Percentiles rank a stretch among this genome's conserved stretches.
Conservation (phyloP, 371 early-diverging fungal species). For the Zychaea mexicana region DNA sequence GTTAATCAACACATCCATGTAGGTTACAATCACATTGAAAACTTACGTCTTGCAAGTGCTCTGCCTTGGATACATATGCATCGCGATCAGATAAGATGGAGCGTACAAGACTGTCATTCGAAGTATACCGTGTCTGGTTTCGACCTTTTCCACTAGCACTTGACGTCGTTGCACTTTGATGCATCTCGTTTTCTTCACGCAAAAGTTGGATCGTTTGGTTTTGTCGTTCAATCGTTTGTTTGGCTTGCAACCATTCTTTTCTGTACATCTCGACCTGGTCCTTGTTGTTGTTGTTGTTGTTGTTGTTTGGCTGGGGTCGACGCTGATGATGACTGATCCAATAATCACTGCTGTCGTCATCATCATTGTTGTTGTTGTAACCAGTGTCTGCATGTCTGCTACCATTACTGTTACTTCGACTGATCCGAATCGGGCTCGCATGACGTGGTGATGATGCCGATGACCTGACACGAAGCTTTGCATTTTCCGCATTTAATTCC, state of each 20-base stretch:
- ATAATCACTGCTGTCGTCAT: conserved; percentile 4
- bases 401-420: conserved; percentile 11
- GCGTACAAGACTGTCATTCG: conserved; percentile 21
- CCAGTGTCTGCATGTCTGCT: conserved; percentile 19
- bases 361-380: conserved; percentile 7
- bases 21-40: background rate
- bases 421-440: conserved; percentile 16
- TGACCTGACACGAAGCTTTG: conserved; percentile 25
- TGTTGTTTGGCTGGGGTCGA: background rate
- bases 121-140: background rate
- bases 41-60: conserved; percentile 30
- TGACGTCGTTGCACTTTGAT: no score
- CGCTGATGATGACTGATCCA: conserved; percentile 14
- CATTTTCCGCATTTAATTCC: conserved; percentile 40
- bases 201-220: conserved; percentile 29
- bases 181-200: conserved; percentile 13
- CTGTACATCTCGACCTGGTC: conserved; percentile 18
- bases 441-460: no score
- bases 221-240: conserved; percentile 33
- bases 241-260: conserved; percentile 29
- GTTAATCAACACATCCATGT: background rate
- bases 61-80: conserved; percentile 16
- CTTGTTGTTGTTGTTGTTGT: background rate
- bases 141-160: background rate
- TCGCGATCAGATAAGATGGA: conserved; percentile 31